Evolutionary conservation across 2,329 filamentous ascomycete genomes (phyloP).

Genomic region (Tolypocladium inflatum): DNA sequence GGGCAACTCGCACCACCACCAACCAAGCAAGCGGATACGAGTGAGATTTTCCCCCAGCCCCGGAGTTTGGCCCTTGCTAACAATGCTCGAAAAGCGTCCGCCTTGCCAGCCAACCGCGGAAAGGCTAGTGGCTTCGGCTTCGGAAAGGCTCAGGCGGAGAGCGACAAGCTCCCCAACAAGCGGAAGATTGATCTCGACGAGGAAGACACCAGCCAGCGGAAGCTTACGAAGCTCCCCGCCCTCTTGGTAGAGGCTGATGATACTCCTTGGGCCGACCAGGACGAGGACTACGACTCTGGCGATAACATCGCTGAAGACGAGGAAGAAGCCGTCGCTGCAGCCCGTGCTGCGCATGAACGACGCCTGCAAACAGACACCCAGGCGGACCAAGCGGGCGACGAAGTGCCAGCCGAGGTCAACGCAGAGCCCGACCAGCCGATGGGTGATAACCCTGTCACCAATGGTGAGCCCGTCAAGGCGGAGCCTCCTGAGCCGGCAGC

Average conservation of each 20-base stretch:
- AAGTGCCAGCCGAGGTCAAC: constrained; percentile 13
- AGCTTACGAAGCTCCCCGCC: constrained; percentile 82
- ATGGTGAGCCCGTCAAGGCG: constrained; percentile 3
- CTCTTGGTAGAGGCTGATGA: constrained; percentile 57
- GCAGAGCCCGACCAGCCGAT: constrained; percentile 11
- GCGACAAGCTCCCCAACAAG: constrained; percentile 57
- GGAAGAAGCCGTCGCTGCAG: constrained; percentile 79
- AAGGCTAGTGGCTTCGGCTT: constrained; percentile 83
- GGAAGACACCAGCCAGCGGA: constrained; percentile 77
- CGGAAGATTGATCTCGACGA: constrained; percentile 79
- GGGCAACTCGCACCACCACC: constrained; percentile 19
- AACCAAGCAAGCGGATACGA: constrained; percentile 23
- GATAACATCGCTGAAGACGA: constrained; percentile 75
- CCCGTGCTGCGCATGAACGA: constrained; percentile 75
- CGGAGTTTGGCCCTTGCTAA: constrained; percentile 11
- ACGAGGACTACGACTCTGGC: constrained; percentile 61
- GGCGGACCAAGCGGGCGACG: constrained; percentile 36
- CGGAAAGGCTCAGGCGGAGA: constrained; percentile 54
- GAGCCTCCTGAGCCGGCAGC: constrained; percentile 5
- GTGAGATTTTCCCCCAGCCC: constrained; percentile 18
- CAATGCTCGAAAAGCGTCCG: constrained; percentile 28
- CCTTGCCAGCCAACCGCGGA: constrained; percentile 56
- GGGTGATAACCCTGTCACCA: constrained; percentile 13
- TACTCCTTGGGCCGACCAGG: constrained; percentile 51
- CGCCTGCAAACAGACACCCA: constrained; percentile 47